A percentile compares a stretch with the other conserved stretches of the same genome.
phyloP scores from a whole-genome alignment of 2,329 filamentous ascomycete species.

The Venturia pyrina region DNA sequence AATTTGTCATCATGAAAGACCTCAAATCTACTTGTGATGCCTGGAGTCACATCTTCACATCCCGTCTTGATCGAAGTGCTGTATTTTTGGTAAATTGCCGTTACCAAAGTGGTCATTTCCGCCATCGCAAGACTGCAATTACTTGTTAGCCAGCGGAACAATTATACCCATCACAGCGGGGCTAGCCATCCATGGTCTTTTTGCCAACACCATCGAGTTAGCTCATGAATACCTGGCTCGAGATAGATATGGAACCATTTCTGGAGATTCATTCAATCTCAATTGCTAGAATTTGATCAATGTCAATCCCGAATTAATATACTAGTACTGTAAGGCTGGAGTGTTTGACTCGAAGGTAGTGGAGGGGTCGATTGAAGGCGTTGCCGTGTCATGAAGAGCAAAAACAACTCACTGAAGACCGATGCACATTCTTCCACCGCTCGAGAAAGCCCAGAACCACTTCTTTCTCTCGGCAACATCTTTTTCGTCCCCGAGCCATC shows the following conservation, averaged over 20 bases:
- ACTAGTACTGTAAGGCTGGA: too few relatives aligned
- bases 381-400: too few relatives aligned
- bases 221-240: too few relatives aligned
- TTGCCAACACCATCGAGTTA: too few relatives aligned
- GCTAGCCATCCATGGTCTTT: too few relatives aligned
- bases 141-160: background rate
- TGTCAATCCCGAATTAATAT: too few relatives aligned
- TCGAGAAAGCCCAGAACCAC: conserved; percentile 31
- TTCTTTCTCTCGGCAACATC: conserved; percentile 23
- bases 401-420: conserved; percentile 24
- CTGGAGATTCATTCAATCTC: too few relatives aligned
- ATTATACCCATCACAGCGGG: background rate
- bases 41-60: conserved; percentile 26
- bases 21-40: conserved; percentile 33
- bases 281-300: too few relatives aligned
- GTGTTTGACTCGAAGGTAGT: too few relatives aligned
- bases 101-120: conserved; percentile 39
- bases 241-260: too few relatives aligned
- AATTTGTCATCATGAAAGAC: conserved; percentile 29
- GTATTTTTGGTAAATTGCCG: conserved; percentile 37
- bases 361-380: too few relatives aligned
- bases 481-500: conserved; percentile 20
- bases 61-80: conserved; percentile 23
- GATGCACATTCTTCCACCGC: conserved; percentile 32
- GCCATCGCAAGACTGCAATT: conserved; percentile 35